These are phyloP conservation scores for Carnegiea gigantea DNA, from an alignment of 179 eudicot genomes.

Conservation along the genomic window DNA sequence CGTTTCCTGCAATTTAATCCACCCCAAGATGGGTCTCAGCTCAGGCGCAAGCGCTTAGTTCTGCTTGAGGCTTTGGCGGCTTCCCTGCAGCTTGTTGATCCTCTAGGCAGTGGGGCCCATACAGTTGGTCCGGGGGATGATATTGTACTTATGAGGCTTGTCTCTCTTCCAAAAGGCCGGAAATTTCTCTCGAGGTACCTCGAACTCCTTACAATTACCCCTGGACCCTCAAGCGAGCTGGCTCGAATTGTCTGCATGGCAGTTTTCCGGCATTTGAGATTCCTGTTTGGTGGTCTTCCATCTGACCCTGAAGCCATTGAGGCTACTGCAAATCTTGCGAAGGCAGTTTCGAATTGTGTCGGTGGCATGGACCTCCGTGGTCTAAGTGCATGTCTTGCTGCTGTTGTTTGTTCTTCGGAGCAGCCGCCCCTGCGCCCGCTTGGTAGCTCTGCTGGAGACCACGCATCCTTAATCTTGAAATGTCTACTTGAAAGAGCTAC, in stretches of 20 bases:
- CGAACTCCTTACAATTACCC: conserved; percentile 41
- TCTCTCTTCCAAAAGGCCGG: conserved; percentile 64
- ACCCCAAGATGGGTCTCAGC: conserved; percentile 62
- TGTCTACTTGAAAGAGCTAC: conserved; percentile 64
- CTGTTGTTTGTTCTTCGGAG: conserved; percentile 77
- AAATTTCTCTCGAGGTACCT: conserved; percentile 57
- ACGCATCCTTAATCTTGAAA: conserved; percentile 58
- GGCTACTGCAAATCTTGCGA: conserved; percentile 41
- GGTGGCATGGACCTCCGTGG: conserved; percentile 69
- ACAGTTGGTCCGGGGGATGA: conserved; percentile 61
- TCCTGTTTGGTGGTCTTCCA: conserved; percentile 61
- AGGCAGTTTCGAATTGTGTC: conserved; percentile 50
- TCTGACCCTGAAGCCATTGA: conserved; percentile 42
- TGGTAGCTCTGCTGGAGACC: conserved; percentile 72
- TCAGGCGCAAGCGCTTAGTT: conserved; percentile 54
- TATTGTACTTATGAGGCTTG: conserved; percentile 55
- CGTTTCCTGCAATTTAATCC: conserved; percentile 58
- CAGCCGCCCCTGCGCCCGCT: conserved; percentile 82
- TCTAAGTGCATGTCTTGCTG: conserved; percentile 81
- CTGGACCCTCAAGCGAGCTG: conserved; percentile 61
- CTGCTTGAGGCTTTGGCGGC: conserved; percentile 67
- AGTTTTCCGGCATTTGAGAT: conserved; percentile 71
- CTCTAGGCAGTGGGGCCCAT: conserved; percentile 56
- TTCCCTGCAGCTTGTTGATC: conserved; percentile 76
- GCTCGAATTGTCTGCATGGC: conserved; percentile 77